Percentiles rank a stretch among this genome's conserved stretches.
Conservation (phyloP, 305 asterid genomes). For the Fraxinus ornus region DNA sequence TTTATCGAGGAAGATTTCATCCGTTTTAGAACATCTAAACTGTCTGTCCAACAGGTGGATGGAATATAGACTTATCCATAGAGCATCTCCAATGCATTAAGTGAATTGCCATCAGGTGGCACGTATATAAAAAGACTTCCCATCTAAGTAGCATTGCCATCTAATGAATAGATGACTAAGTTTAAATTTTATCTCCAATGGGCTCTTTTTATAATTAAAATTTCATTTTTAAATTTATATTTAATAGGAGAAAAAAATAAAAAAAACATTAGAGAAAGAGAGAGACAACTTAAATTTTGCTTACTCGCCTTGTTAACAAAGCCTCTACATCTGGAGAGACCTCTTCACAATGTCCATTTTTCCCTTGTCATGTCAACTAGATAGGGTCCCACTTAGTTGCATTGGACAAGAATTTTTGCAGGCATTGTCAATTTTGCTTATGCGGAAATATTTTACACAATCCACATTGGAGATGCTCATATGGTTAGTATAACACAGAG, state of each 20-base stretch:
- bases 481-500: background rate
- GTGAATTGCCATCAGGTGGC: background rate
- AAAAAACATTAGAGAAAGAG: background rate
- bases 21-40: background rate
- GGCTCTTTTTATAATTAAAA: background rate
- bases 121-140: background rate
- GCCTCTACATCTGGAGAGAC: background rate
- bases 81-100: background rate
- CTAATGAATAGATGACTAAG: background rate
- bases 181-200: background rate
- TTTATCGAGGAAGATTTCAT: background rate
- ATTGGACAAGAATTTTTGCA: background rate
- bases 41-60: background rate
- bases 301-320: background rate
- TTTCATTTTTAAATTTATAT: background rate
- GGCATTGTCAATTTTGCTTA: background rate
- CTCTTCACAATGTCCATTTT: background rate
- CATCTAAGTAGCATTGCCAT: background rate
- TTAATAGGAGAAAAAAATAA: background rate
- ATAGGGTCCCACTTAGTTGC: background rate
- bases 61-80: background rate
- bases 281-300: background rate
- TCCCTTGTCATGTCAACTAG: background rate
- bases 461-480: background rate
- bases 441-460: background rate